Evolutionary conservation across 179 eudicot species (phyloP).

Genomic region (Camellia oleifera): DNA sequence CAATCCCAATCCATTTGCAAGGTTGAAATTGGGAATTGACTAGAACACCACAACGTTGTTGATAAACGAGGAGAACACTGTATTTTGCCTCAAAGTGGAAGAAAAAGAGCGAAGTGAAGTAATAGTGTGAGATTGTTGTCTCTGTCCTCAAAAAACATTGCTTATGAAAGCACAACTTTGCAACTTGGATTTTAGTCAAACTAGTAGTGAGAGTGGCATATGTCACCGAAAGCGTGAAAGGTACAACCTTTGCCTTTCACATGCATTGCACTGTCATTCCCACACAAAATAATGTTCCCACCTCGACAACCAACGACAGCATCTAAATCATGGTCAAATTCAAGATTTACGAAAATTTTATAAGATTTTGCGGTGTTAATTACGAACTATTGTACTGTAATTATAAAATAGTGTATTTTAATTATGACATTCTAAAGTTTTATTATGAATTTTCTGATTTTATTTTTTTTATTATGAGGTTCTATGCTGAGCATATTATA

Average conservation of each 20-base stretch:
- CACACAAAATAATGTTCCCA: neutral
- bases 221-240: neutral
- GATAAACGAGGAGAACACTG: neutral
- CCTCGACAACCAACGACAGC: neutral
- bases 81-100: neutral
- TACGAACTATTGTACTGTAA: too few species aligned
- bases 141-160: neutral
- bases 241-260: neutral
- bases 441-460: too few species aligned
- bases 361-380: too few species aligned
- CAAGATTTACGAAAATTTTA: too few species aligned
- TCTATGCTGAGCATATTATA: too few species aligned
- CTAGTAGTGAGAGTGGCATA: neutral
- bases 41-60: neutral
- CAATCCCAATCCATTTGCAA: neutral
- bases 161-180: neutral
- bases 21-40: neutral
- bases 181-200: neutral
- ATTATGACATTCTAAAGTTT: too few species aligned
- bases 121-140: neutral
- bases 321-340: neutral
- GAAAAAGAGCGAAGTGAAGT: neutral
- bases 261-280: neutral
- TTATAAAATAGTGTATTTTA: too few species aligned
- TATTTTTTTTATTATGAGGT: too few species aligned